Evolutionary conservation across 2,329 filamentous ascomycete species (phyloP), one percentile per base, ranked within the genome.

Genomic region (Alternaria alternata): DNA sequence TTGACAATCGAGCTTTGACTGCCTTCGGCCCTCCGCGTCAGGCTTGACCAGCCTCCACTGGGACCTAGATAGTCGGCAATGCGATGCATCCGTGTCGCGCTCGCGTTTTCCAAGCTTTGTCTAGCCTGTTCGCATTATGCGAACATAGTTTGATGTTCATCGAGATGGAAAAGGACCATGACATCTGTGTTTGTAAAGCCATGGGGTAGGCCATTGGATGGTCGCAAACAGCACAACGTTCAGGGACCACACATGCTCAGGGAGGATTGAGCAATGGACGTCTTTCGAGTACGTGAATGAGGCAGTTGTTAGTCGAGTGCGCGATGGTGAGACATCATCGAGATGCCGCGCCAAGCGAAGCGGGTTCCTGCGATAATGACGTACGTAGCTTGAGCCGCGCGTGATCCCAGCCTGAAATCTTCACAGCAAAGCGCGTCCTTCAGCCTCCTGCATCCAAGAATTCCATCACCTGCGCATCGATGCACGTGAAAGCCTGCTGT

Each of bases 401-500:
- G 53, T 52, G 41, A 51, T 52, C 16, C 39, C 57, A 38, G 52
- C 44, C 46, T 60, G 53, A 57, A 60, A 56, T 56, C 57, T 57
- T 56, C 46, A 44, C 30, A 26, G 24, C 41, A 2, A 51, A 32
- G 43, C 3, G 49, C 32, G 38, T 59, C 56, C 30, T 42, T 28
- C 51, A 51, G 22, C 20, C 28, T 9, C 47, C 51, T 28, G 24
- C 57, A 55, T 51, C 24, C 36, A 5, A 18, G 34, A 20, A 59
- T 18, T 4, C 39, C 43, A 54, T 42, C 24, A 14, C n/a, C 28
- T 32, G 51, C 41, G 49, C 47, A 32, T 51, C 57, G 44, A 69
- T 69, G 66, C 61, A 63, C 60, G 58, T 41, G 39, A 55, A 48
- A 30, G 38, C 62, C 61, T 47, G 24, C 26, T 48, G 49, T 22